Percentiles rank a stretch among this genome's conserved stretches.
phyloP scores from a whole-genome alignment of 371 early-diverging fungal genomes.

The Mortierella sp. region DNA sequence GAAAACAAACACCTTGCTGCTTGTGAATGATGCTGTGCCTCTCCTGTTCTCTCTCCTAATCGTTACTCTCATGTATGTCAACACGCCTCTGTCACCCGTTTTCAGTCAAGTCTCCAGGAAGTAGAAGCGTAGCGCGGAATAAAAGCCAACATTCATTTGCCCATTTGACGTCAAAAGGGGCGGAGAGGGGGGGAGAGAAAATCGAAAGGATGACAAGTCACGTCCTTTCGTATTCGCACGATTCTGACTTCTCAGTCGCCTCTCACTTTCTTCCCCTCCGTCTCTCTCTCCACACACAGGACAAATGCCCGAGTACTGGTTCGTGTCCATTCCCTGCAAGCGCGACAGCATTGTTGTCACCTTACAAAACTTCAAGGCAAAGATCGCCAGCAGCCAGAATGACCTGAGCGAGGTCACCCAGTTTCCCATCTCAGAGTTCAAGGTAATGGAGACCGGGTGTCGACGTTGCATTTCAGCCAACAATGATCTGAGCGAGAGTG shows the following conservation, averaged over 20 bases:
- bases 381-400: slow-evolving; percentile 42
- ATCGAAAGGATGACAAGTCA: background rate
- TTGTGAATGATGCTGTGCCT: background rate
- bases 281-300: background rate
- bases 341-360: slow-evolving; percentile 45
- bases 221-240: slow-evolving; percentile 3
- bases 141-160: too few relatives aligned
- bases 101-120: slow-evolving; percentile 26
- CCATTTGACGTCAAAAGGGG: slow-evolving; percentile 5
- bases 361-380: slow-evolving; percentile 56
- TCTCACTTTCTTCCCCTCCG: slow-evolving; percentile 2
- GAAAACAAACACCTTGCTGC: background rate
- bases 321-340: slow-evolving; percentile 59
- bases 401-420: slow-evolving; percentile 73
- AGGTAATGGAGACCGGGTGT: slow-evolving; percentile 60
- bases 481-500: too few relatives aligned
- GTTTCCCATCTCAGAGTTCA: slow-evolving; percentile 79
- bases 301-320: slow-evolving; percentile 66
- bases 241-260: too few relatives aligned
- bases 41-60: too few relatives aligned
- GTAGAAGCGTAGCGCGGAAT: slow-evolving; percentile 3
- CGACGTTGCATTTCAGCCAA: too few relatives aligned
- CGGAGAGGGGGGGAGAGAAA: slow-evolving; percentile 2
- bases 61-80: too few relatives aligned
- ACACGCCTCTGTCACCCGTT: background rate